A percentile compares a stretch with the other conserved stretches of the same genome.
Evolutionary conservation across 2,329 filamentous ascomycete species (phyloP).

Genomic region (Ophiosphaerella narmari): DNA sequence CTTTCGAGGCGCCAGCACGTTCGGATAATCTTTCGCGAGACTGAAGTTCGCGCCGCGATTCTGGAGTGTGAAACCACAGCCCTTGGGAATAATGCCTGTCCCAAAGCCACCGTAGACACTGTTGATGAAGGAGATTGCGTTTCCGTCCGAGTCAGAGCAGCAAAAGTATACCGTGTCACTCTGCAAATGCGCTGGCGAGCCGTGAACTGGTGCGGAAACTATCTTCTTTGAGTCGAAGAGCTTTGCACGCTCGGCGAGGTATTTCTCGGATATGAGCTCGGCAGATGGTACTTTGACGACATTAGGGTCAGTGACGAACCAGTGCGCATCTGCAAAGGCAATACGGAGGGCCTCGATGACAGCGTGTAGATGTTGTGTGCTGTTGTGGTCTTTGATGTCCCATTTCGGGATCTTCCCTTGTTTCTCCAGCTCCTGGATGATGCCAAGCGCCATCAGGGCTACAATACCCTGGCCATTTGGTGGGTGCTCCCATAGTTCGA

Average conservation of each 20-base stretch:
- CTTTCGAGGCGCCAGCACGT: constrained; percentile 78
- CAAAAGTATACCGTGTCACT: constrained; percentile 96
- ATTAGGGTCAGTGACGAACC: constrained; percentile 88
- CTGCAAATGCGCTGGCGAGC: constrained; percentile 76
- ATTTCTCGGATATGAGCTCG: constrained; percentile 71
- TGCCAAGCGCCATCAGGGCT: constrained; percentile 90
- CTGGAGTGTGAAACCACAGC: constrained; percentile 91
- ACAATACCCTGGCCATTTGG: constrained; percentile 97
- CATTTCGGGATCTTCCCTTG: constrained; percentile 76
- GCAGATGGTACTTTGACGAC: constrained; percentile 70
- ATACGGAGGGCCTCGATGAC: constrained; percentile 87
- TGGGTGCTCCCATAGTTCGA: constrained; percentile 94
- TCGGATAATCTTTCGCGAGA: constrained; percentile 73
- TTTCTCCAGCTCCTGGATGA: constrained; percentile 83
- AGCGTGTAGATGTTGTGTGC: constrained; percentile 73
- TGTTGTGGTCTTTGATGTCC: constrained; percentile 75
- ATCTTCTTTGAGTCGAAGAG: constrained; percentile 63
- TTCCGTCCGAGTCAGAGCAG: constrained; percentile 78
- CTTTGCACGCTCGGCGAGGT: constrained; percentile 72
- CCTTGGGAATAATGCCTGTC: constrained; percentile 79
- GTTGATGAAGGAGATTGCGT: constrained; percentile 96
- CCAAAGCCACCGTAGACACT: constrained; percentile 91
- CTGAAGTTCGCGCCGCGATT: constrained; percentile 90
- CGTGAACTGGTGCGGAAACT: constrained; percentile 64
- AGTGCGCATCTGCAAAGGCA: constrained; percentile 85